These are phyloP conservation scores for Westerdykella ornata DNA, from an alignment of 2,329 filamentous ascomycete species.

Conservation along the genomic window DNA sequence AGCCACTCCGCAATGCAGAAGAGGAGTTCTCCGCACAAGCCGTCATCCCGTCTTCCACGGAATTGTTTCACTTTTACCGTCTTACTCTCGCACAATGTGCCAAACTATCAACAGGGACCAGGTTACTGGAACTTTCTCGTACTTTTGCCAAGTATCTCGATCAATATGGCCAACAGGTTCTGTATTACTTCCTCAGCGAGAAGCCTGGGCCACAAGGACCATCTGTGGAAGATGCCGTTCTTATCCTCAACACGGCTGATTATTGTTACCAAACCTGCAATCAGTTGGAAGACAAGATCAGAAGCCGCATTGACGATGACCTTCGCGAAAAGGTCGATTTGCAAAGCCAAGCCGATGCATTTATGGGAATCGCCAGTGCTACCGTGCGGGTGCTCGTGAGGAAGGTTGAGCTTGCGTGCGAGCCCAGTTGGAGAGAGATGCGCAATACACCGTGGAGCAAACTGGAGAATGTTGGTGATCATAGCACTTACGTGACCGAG, in stretches of 20 bases:
- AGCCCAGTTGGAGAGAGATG: slow-evolving; percentile 94
- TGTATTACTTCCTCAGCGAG: slow-evolving; percentile 65
- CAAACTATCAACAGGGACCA: slow-evolving; percentile 85
- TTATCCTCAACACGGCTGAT: slow-evolving; percentile 92
- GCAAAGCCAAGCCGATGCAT: slow-evolving; percentile 87
- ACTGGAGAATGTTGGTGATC: slow-evolving; percentile 87
- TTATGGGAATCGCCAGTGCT: slow-evolving; percentile 88
- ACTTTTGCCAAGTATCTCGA: slow-evolving; percentile 91
- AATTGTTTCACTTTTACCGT: slow-evolving; percentile 96
- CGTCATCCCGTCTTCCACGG: slow-evolving; percentile 88
- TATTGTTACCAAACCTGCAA: slow-evolving; percentile 93
- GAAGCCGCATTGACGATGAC: slow-evolving; percentile 76
- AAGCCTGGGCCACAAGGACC: slow-evolving; percentile 49
- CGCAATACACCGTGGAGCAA: slow-evolving; percentile 90
- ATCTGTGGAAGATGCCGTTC: slow-evolving; percentile 67
- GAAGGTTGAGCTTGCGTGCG: slow-evolving; percentile 73
- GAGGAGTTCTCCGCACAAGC: slow-evolving; percentile 89
- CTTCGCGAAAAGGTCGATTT: slow-evolving; percentile 70
- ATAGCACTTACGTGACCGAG: slow-evolving; percentile 85
- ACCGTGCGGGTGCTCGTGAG: slow-evolving; percentile 78
- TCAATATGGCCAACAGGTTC: slow-evolving; percentile 87
- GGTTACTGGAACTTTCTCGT: slow-evolving; percentile 74
- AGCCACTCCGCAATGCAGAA: slow-evolving; percentile 71
- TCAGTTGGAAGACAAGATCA: slow-evolving; percentile 91
- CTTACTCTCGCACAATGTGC: slow-evolving; percentile 89